A percentile compares a stretch with the other conserved stretches of the same genome.
Evolutionary conservation across 768 basidiomycete genomes (phyloP).

Genomic region (Dioszegia crocea): DNA sequence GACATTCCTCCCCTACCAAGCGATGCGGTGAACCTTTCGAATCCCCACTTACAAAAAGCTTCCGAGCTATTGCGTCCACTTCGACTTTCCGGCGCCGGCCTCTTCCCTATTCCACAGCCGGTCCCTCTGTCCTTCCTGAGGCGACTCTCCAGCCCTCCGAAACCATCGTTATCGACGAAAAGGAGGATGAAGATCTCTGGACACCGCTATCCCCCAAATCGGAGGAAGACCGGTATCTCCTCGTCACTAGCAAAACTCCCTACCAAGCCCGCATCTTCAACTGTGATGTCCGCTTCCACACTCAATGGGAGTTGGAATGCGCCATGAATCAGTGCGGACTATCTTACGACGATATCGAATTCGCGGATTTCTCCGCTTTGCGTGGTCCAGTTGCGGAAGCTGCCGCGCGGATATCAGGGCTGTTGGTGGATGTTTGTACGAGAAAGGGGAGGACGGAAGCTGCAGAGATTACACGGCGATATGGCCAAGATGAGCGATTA

Average conservation of each 20-base stretch:
- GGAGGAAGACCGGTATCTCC: slow-evolving; percentile 7
- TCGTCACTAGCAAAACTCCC: slow-evolving; percentile 3
- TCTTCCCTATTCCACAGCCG: background rate
- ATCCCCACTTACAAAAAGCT: background rate
- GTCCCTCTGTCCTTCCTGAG: background rate
- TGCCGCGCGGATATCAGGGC: background rate
- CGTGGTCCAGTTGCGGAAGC: slow-evolving; percentile 4
- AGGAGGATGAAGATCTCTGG: background rate
- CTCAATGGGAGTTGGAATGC: slow-evolving; percentile 32
- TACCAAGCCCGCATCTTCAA: slow-evolving; percentile 20
- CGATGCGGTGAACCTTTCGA: background rate
- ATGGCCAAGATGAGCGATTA: background rate
- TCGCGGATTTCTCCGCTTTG: slow-evolving; percentile 11
- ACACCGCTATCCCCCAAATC: background rate
- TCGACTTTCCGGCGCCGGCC: background rate
- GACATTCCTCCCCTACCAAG: background rate
- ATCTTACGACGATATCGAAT: slow-evolving; percentile 19
- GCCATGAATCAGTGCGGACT: slow-evolving; percentile 7
- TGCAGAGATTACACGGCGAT: background rate
- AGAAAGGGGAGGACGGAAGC: background rate
- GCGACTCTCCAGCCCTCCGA: no score
- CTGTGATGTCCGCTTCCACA: slow-evolving; percentile 19
- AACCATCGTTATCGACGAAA: background rate
- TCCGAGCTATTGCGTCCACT: background rate
- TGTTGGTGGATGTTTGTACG: background rate